Conservation (phyloP, 345 rosid genomes). For the Gossypioides kirkii region DNA sequence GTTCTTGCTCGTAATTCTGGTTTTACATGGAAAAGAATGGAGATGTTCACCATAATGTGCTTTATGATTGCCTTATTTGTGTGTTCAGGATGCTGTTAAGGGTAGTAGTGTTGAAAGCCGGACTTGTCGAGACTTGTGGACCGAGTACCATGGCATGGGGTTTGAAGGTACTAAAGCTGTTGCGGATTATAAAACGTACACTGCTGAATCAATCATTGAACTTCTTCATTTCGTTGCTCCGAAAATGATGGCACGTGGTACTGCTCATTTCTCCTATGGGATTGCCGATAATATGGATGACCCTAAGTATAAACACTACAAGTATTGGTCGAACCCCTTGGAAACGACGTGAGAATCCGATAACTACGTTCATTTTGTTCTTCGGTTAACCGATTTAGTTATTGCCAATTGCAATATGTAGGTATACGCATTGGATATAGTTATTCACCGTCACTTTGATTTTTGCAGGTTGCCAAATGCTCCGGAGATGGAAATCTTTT, state of each 20-base stretch:
- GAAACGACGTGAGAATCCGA: slow-evolving; percentile 67
- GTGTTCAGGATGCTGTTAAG: slow-evolving; percentile 74
- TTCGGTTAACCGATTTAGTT: not conserved
- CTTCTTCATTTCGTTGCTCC: slow-evolving; percentile 84
- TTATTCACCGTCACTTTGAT: too few relatives aligned
- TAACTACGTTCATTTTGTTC: not conserved
- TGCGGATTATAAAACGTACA: slow-evolving; percentile 71
- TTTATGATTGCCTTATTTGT: too few relatives aligned
- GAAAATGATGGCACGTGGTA: slow-evolving; percentile 83
- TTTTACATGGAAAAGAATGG: not conserved
- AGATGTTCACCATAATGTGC: not conserved
- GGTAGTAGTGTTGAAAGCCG: slow-evolving; percentile 57
- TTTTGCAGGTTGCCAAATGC: slow-evolving; percentile 68
- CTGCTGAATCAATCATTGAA: slow-evolving; percentile 61
- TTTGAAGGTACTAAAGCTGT: slow-evolving; percentile 71
- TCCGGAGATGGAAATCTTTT: slow-evolving; percentile 84
- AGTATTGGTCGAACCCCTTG: slow-evolving; percentile 92
- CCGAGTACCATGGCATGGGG: slow-evolving; percentile 93
- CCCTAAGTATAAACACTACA: slow-evolving; percentile 71
- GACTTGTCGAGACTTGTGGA: slow-evolving; percentile 77
- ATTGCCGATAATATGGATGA: slow-evolving; percentile 90
- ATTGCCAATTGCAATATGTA: not conserved
- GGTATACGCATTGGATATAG: not conserved
- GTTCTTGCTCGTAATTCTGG: not conserved
- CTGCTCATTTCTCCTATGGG: slow-evolving; percentile 83